Evolutionary conservation across 1,284 basidiomycete genomes (phyloP).

Genomic region (Boletus holoroseus): DNA sequence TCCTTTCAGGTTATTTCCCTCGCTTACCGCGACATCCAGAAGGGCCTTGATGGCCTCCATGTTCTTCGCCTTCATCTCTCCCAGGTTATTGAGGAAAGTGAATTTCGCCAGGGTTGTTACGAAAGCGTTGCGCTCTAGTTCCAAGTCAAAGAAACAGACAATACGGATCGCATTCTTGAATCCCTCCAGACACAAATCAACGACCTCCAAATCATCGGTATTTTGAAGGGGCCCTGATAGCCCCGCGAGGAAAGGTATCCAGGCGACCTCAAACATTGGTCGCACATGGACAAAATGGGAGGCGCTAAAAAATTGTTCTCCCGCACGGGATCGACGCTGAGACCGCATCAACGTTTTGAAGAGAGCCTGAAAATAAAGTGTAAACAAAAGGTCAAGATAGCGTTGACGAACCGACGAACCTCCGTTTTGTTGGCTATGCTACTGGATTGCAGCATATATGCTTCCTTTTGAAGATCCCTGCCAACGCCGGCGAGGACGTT

Average conservation of each 20-base stretch:
- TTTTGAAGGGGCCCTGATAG: constrained; percentile 89
- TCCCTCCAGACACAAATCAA: constrained; percentile 89
- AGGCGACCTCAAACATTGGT: constrained; percentile 97
- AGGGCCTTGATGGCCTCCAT: constrained; percentile 96
- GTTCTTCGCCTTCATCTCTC: constrained; percentile 98
- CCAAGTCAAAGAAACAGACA: constrained; percentile 92
- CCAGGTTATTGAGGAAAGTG: constrained; percentile 92
- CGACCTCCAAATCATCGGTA: constrained; percentile 86
- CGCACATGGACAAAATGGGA: constrained; percentile 92
- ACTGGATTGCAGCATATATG: constrained; percentile 88
- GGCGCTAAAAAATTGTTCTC: constrained; percentile 89
- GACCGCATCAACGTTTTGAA: constrained; percentile 87
- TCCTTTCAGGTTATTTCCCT: constrained; percentile 90
- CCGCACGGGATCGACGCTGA: constrained; percentile 70
- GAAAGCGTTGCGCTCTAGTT: constrained; percentile 93
- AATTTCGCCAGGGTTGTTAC: constrained; percentile 97
- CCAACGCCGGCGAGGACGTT: constrained; percentile 83
- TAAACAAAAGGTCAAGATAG: constrained; percentile 1
- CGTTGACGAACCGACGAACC: constrained; percentile 37
- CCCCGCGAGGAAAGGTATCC: constrained; percentile 94
- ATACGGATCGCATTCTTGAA: constrained; percentile 92
- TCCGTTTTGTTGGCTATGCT: constrained; percentile 96
- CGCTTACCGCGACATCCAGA: constrained; percentile 86
- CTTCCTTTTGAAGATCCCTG: constrained; percentile 88
- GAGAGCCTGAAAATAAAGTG: constrained; percentile 53